Evolutionary conservation across 345 rosid genomes (phyloP), one percentile per base, ranked within the genome.

Genomic region (Brassica carinata): DNA sequence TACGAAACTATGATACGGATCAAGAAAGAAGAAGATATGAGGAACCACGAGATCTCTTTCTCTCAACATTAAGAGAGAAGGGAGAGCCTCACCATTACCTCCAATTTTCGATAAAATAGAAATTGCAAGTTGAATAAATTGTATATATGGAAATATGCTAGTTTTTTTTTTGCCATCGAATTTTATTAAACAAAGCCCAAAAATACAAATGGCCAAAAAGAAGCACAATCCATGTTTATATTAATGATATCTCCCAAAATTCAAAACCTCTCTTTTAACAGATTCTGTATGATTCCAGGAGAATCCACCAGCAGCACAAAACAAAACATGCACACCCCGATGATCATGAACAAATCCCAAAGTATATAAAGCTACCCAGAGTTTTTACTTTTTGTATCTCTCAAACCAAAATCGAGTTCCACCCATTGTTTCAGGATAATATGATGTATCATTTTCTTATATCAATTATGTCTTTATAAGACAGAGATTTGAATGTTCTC

Each of bases 341-440:
- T 88, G 96, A 90, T 93, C 79, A 93, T 92, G 98, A 87, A 70
- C 87, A 96, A 84, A 90, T 96, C 75, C 98, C 93, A 82, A 96
- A 96, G 89, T 87, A 93, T 64, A 84, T 95, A 83, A 77, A 66
- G 31, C 4, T 19, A 79, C 1, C 29, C 59, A 36, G 67, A 65
- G 11, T 72, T 2, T 5, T 51, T 34, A 5, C 26, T 26, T 63
- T 8, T 79, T 61, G 4, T 1, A 40, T 40, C 55, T 15, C 29
- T 38, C 43, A 7, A 45, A 38, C 19, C 57, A 55, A 26, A 74
- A 23, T 55, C 5, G 8, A 5, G n/a, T 59, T 0, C 30, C 31
- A 31, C 58, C 8, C 30, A 18, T 23, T 61, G 62, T 11, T 38
- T 7, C 10, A 38, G 43, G 43, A 8, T 38, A 38, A 38, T 69